Evolutionary conservation across 2,329 filamentous ascomycete genomes (phyloP), one percentile per base, ranked within the genome.

Genomic region (Leptographium procerum): DNA sequence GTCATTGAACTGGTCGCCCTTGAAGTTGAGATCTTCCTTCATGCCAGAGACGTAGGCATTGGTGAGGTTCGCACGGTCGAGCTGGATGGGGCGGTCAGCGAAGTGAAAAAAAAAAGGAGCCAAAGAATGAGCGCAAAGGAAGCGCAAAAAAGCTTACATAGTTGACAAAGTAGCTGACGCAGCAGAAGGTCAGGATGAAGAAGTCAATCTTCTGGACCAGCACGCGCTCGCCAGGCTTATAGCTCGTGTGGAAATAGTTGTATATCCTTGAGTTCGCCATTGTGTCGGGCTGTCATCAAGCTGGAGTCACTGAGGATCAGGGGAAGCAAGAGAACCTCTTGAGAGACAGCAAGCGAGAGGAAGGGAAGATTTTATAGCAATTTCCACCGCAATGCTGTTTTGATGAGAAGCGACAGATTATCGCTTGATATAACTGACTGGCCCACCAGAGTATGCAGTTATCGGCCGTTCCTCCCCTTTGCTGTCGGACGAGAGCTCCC

Each of bases 141-240:
- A 2, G 26, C 9, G 14, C 45, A 48, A 31, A 14, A 19, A 22
- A 1, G 57, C 76, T 40, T 64, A 78, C 77, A 61, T 80, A 80
- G 64, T 80, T 80, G 63, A 77, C 71, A 58, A 81, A 77, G 64
- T 81, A 82, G 63, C 74, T 77, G 55, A 85, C 65, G 65, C 82
- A 85, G 68, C 82, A 85, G 65, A 85, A 85, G 0, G 79, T 82
- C 51, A 85, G 68, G 63, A 85, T 84, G 69, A 84, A 85, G 64
- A 84, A 84, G 66, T 85, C 82, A 53, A 63, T 59, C 59, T 65
- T 65, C 40, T 62, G 62, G 28, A 65, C 52, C 33, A 65, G 60
- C 57, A 56, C 26, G 16, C 64, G 48, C 76, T 66, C 40, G 74
- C 64, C 48, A 65, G 63, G 63, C 54, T 54, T 50, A 56, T 64